phyloP scores from a whole-genome alignment of 192 early-diverging fungal species.

The Coemansia sp. region DNA sequence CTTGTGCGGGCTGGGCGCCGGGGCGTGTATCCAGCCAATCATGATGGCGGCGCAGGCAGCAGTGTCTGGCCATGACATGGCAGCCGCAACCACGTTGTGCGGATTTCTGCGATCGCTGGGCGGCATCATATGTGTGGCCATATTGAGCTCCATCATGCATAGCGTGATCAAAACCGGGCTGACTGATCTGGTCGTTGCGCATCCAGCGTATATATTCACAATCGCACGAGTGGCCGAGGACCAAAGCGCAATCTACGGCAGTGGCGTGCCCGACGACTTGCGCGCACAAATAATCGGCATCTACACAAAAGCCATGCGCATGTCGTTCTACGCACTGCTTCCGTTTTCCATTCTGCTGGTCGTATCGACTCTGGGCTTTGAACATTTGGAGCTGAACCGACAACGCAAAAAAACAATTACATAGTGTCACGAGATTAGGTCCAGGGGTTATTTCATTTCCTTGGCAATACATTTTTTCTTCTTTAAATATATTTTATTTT shows the following conservation, averaged over 20 bases:
- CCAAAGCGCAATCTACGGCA: conserved; percentile 47
- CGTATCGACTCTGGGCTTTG: conserved; percentile 25
- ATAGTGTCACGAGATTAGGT: conserved; percentile 6
- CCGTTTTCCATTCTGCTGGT: conserved; percentile 49
- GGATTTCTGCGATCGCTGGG: conserved; percentile 59
- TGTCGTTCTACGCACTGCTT: conserved; percentile 56
- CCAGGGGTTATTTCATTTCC: not conserved
- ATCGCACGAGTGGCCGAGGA: conserved; percentile 53
- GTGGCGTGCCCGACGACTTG: conserved; percentile 29
- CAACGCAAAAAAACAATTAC: conserved; percentile 40
- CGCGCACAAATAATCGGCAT: conserved; percentile 40
- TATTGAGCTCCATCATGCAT: conserved; percentile 50
- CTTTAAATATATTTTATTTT: not conserved
- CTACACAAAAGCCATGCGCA: conserved; percentile 56
- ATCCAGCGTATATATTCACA: conserved; percentile 34
- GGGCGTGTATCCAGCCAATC: conserved; percentile 71
- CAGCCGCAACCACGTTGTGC: conserved; percentile 68
- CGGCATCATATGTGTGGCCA: conserved; percentile 45
- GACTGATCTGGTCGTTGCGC: conserved; percentile 40
- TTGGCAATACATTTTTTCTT: conserved; percentile 2
- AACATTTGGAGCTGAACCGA: conserved; percentile 43
- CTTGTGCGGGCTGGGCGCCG: conserved; percentile 73
- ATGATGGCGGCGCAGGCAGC: conserved; percentile 73
- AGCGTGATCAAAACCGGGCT: conserved; percentile 35
- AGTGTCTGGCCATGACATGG: conserved; percentile 65